These are phyloP conservation scores for Colletotrichum paranaense DNA, from an alignment of 2,329 filamentous ascomycete genomes.

Conservation along the genomic window DNA sequence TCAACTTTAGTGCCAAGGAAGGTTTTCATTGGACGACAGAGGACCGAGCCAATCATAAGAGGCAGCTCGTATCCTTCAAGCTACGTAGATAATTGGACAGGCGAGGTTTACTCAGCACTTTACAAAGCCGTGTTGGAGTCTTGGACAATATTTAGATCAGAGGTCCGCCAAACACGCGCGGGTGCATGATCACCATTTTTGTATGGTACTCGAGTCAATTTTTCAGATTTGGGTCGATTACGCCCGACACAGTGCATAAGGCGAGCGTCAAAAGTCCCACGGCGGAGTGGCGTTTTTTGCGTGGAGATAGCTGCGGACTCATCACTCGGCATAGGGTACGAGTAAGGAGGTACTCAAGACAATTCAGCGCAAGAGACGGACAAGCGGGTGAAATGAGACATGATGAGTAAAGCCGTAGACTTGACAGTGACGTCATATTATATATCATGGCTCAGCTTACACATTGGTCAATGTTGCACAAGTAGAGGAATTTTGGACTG, in stretches of 20 bases:
- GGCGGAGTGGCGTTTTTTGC: background rate
- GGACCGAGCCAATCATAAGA: background rate
- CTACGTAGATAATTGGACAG: conserved; percentile 2
- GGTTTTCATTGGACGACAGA: background rate
- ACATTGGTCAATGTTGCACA: too few relatives aligned
- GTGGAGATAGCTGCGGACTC: too few relatives aligned
- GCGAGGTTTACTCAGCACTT: background rate
- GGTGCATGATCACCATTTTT: background rate
- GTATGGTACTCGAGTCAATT: background rate
- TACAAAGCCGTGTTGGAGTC: background rate
- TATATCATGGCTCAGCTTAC: too few relatives aligned
- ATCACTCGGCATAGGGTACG: too few relatives aligned
- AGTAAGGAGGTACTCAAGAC: too few relatives aligned
- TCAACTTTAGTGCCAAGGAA: background rate
- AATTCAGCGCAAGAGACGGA: too few relatives aligned
- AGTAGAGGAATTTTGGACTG: too few relatives aligned
- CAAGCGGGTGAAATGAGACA: background rate
- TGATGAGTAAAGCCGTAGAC: too few relatives aligned
- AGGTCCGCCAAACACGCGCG: background rate
- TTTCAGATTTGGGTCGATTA: background rate
- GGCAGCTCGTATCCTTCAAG: background rate
- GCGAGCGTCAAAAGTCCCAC: too few relatives aligned
- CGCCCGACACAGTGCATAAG: too few relatives aligned
- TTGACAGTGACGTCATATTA: too few relatives aligned
- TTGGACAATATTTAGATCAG: background rate